Base-by-base conservation (phyloP, 768 basidiomycete genomes). In the Piloderma croceum region DNA sequence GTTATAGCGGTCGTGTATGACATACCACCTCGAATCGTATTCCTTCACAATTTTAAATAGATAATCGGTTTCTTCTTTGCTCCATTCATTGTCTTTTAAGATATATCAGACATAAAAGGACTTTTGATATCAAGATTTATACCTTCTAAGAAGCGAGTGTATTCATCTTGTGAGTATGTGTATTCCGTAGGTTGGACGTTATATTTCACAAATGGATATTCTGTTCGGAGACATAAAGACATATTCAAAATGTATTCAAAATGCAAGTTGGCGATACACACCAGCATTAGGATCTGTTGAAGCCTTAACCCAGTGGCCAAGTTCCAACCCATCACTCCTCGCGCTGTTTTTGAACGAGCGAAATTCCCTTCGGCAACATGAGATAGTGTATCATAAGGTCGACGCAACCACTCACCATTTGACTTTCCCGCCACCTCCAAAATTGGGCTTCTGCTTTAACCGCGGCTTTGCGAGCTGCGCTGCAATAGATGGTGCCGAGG, bases 61-160 rank as follows among this genome's bases (percentile, higher is more conserved):
- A 56, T 97, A 90, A 56, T 90, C 86, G 0, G 96, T 97, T 61
- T 97, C 92, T 49, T 91, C 89, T 51, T 83, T 85, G 5, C 87
- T 76, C 96, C 96, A 98, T 44, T 83, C 83, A 7, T 65, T 67
- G 52, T 93, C 94, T 83, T 40, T 19, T 19, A 25, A 37, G 18
- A 17, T 19, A 36, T 21, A 31, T 43, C 24, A 9, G 24, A 12
- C 27, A 32, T 29, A 10, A 40, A 24, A 18, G 23, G 10, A 19
- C 22, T 7, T 35, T 7, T 20, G 9, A 19, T 31, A 12, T 3
- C 0, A 34, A 19, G 2, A 11, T 24, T 47, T 69, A 34, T 34
- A 86, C 89, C 89, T 67, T 82, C 74, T 3, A 96, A 65, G 50
- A 81, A 73, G n/a, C 71, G 70, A 3, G 76, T 73, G 55, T 97